These are phyloP conservation scores for Hordeum vulgare DNA, from an alignment of 176 grass and related monocot species.

Conservation along the genomic window DNA sequence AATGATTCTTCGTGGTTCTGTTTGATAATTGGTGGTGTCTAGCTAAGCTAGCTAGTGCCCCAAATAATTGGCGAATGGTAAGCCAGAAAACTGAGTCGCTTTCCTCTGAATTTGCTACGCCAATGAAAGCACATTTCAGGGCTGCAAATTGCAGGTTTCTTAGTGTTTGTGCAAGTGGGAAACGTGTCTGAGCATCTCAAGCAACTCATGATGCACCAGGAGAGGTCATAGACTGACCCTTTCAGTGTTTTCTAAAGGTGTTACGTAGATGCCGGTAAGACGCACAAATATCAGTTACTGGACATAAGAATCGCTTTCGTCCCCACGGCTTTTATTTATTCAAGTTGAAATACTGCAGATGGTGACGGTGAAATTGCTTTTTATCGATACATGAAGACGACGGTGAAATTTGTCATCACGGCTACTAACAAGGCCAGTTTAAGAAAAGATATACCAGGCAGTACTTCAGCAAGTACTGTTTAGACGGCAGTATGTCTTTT, in stretches of 20 bases:
- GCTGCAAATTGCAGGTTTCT: neutral
- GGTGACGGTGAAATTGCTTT: conserved; percentile 26
- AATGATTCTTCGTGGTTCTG: neutral
- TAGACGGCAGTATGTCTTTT: conserved; percentile 37
- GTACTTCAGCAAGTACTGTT: conserved; percentile 21
- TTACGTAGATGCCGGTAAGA: neutral
- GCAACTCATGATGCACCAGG: neutral
- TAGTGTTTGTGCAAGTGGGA: neutral
- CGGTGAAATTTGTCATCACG: conserved; percentile 23
- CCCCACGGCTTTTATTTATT: neutral
- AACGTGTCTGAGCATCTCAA: neutral
- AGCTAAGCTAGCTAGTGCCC: neutral
- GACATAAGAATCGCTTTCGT: neutral
- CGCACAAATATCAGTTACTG: neutral
- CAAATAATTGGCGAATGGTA: neutral
- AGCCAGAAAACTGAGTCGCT: neutral
- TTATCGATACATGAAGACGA: neutral
- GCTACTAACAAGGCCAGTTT: neutral
- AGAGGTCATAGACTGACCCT: neutral
- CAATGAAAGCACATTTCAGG: neutral
- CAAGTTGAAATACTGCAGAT: conserved; percentile 1
- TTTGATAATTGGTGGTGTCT: conserved; percentile 3
- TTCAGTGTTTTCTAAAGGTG: conserved; percentile 7
- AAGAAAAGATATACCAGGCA: neutral
- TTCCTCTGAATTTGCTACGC: neutral